Percentiles rank a stretch among this genome's conserved stretches.
These are phyloP conservation scores for Gillenia trifoliata DNA, from an alignment of 306 rosid species.

Conservation along the genomic window DNA sequence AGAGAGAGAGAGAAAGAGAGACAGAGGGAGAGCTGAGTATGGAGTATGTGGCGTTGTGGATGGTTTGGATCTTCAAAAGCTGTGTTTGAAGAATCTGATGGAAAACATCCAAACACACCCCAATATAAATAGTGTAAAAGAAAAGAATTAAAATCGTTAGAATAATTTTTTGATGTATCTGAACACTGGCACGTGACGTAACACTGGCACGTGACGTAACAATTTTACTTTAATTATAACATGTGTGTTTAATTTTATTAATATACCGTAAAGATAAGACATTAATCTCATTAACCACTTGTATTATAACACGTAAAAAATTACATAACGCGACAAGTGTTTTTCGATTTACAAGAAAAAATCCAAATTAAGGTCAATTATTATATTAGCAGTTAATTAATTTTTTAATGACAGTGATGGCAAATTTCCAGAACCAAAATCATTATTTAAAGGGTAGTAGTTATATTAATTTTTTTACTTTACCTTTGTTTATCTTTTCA, in stretches of 20 bases:
- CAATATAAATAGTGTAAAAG: conserved; percentile 1
- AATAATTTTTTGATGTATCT: too few relatives aligned
- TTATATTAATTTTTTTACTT: neutral
- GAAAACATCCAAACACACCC: conserved; percentile 5
- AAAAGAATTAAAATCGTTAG: neutral
- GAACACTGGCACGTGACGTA: neutral
- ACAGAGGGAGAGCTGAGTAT: neutral
- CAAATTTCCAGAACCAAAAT: neutral
- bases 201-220: neutral
- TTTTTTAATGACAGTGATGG: neutral
- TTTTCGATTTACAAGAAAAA: too few relatives aligned
- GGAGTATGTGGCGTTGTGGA: conserved; percentile 16
- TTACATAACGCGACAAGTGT: too few relatives aligned
- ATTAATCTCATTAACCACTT: neutral
- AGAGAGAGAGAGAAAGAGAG: neutral
- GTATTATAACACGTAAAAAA: neutral
- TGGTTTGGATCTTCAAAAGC: conserved; percentile 33
- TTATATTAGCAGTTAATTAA: neutral
- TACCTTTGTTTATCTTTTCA: neutral
- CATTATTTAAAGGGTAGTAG: neutral
- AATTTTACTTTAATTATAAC: too few relatives aligned
- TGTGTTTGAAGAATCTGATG: conserved; percentile 31
- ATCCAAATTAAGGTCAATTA: neutral
- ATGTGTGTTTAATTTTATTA: neutral
- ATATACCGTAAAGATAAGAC: neutral